phyloP scores from a whole-genome alignment of 495 filamentous ascomycete species.

The Cercophora scortea region DNA sequence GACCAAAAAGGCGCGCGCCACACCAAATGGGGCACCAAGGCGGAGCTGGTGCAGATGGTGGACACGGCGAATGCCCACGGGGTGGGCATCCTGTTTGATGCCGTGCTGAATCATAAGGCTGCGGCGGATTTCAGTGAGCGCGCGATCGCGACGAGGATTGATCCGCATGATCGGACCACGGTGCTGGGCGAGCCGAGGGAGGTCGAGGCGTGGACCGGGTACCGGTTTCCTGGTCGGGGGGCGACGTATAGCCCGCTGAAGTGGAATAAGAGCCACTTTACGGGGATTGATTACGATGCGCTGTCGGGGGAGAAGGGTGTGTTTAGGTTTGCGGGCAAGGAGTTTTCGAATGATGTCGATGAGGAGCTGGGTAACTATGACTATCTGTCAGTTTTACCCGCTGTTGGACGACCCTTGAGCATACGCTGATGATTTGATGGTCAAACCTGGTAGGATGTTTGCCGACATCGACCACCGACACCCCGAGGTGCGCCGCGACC shows the following conservation, averaged over 20 bases:
- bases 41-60: constrained; percentile 48
- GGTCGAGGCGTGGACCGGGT: constrained; percentile 64
- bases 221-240: constrained; percentile 54
- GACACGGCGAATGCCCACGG: constrained; percentile 39
- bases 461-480: constrained; percentile 63
- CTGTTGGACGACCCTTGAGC: no score
- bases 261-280: constrained; percentile 64
- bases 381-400: constrained; percentile 27
- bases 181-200: constrained; percentile 46
- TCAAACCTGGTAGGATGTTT: constrained; percentile 42
- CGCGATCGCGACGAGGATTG: constrained; percentile 51
- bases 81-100: constrained; percentile 62
- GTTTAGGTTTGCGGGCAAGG: constrained; percentile 57
- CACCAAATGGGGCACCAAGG: constrained; percentile 66
- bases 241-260: constrained; percentile 52
- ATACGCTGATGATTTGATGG: not conserved
- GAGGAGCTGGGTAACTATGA: constrained; percentile 67
- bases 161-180: constrained; percentile 48
- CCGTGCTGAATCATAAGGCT: constrained; percentile 71
- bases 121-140: constrained; percentile 56
- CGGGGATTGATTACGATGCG: constrained; percentile 61
- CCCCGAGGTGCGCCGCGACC: constrained; percentile 55
- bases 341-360: constrained; percentile 55
- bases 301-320: constrained; percentile 49
- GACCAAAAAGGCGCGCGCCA: constrained; percentile 56